Evolutionary conservation across 257 asterid genomes (phyloP).

Genomic region (Solanum verrucosum): DNA sequence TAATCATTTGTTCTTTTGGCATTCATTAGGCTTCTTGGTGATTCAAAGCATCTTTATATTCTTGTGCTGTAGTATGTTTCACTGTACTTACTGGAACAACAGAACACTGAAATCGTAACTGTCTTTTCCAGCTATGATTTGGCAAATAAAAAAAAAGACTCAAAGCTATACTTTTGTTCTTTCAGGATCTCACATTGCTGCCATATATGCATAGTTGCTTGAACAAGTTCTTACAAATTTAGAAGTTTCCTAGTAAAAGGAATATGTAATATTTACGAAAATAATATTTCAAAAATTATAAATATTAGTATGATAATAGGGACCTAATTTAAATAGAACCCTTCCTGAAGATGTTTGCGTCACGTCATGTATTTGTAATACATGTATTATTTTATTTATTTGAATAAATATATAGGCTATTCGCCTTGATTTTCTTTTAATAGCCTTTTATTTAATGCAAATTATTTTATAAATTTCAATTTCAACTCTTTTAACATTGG

Average conservation of each 20-base stretch:
- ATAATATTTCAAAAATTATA: too few species aligned
- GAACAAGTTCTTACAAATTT: background rate
- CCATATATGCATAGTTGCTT: background rate
- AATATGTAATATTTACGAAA: background rate
- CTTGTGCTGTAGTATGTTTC: background rate
- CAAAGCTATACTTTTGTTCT: background rate
- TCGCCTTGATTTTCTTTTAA: too few species aligned
- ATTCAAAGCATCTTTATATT: background rate
- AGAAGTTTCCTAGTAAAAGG: background rate
- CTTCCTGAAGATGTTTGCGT: fast-evolving
- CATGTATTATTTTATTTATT: too few species aligned
- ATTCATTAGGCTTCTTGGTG: background rate
- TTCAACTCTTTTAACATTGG: background rate
- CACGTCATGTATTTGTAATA: too few species aligned
- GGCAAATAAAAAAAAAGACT: background rate
- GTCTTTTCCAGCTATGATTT: background rate
- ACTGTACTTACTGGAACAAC: background rate
- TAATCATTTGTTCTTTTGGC: background rate
- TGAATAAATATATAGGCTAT: too few species aligned
- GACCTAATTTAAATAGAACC: background rate
- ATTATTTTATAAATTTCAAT: background rate
- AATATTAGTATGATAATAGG: background rate
- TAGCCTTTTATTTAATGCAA: background rate
- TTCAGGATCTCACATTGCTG: background rate
- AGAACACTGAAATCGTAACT: background rate